Base-by-base conservation (phyloP, 1,139 yeast genomes). In the Diutina pseudorugosa region DNA sequence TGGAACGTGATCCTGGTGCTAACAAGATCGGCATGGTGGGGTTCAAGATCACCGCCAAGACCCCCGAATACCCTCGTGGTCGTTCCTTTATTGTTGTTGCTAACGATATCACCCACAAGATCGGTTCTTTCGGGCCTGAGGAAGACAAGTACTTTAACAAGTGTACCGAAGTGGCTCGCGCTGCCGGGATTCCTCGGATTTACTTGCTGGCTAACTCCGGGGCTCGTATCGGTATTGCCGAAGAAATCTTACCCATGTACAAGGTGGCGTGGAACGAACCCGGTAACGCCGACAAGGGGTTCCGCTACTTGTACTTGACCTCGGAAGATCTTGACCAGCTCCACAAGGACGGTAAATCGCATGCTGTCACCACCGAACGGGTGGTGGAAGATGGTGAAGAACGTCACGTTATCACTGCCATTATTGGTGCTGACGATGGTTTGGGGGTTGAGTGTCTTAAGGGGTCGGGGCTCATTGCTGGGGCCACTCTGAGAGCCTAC, bases 101-200 rank as follows among this genome's bases (percentile, higher is more conserved):
- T 52, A 93, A 93, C 65, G 98, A 93, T 69, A 94, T 93, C 63
- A 94, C 98, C 47, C 93, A 79, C 75, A 91, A 89, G 80, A 93
- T 93, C 71, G 98, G 98, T 69, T 93, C 98, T 1, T 93, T 93
- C 63, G 98, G 98, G 61, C 98, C 98, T n/a, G 85, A 80, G 61
- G 98, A 93, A 73, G 98, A 93, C 70, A 75, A 72, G 55, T 93
- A 83, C 74, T 93, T 93, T 77, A 80, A 87, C 75, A 83, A 85
- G 66, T 96, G 94, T 60, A 93, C 98, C 48, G 95, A 89, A 62
- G 77, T 84, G 59, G 97, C 98, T 27, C 82, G 96, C 71, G 77
- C 80, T 64, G 77, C 83, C 60, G 98, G 98, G 55, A 82, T 94
- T 61, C 98, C 98, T 64, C 79, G 98, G 73, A 81, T 93, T 56